Conservation (phyloP, 208 protist genomes). For the Wallacemonas collosoma region DNA sequence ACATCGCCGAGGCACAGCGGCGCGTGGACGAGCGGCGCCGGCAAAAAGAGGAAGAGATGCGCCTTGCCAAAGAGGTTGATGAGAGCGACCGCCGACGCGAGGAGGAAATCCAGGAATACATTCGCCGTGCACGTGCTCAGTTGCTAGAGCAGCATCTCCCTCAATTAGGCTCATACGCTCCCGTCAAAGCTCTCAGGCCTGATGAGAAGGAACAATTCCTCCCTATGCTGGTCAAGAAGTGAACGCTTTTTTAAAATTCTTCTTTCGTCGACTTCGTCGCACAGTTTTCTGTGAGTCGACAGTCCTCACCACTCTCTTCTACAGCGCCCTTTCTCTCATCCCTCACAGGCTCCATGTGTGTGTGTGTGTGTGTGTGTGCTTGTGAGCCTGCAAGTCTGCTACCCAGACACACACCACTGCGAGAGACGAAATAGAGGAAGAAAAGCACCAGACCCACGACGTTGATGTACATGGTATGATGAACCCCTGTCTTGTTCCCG, state of each 20-base stretch:
- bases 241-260: neutral
- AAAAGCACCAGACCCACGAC: too few species aligned
- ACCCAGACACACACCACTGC: too few species aligned
- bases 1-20: slow-evolving; percentile 73
- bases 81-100: slow-evolving; percentile 52
- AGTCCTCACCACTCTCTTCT: too few species aligned
- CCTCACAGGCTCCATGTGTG: too few species aligned
- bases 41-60: slow-evolving; percentile 78
- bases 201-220: slow-evolving; percentile 54
- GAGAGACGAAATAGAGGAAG: too few species aligned
- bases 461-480: too few species aligned
- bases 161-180: slow-evolving; percentile 68
- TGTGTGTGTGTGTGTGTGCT: too few species aligned
- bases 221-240: slow-evolving; percentile 18
- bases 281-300: neutral
- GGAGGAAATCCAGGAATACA: slow-evolving; percentile 81
- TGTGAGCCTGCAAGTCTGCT: too few species aligned
- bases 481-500: too few species aligned
- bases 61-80: slow-evolving; percentile 57
- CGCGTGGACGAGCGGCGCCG: slow-evolving; percentile 74
- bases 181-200: slow-evolving; percentile 51
- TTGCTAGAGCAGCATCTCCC: slow-evolving; percentile 77
- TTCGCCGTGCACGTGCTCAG: slow-evolving; percentile 75
- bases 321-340: too few species aligned
- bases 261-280: neutral